Evolutionary conservation across 306 rosid genomes (phyloP).

Genomic region (Quercus berberidifolia): DNA sequence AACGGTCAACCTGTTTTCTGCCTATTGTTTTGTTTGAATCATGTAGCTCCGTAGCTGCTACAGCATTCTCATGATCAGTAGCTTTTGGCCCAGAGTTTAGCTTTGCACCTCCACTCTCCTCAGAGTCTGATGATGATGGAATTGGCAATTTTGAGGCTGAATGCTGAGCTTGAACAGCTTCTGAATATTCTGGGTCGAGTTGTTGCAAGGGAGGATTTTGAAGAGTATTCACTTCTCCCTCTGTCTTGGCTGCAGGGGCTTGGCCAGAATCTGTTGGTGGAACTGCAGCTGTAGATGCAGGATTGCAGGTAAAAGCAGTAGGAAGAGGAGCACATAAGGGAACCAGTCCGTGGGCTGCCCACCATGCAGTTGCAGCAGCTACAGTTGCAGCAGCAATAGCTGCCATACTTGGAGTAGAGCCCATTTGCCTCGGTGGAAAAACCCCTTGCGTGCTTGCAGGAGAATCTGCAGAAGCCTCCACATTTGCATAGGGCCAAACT

Average conservation of each 20-base stretch:
- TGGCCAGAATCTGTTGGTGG: constrained; percentile 44
- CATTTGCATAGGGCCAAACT: constrained; percentile 69
- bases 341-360: constrained; percentile 91
- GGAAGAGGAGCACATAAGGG: constrained; percentile 81
- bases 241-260: constrained; percentile 38
- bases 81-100: constrained; percentile 40
- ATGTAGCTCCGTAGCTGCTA: constrained; percentile 46
- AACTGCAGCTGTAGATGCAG: constrained; percentile 43
- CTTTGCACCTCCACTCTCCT: constrained; percentile 57
- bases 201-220: constrained; percentile 45
- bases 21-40: constrained; percentile 49
- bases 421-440: constrained; percentile 51
- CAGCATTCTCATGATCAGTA: constrained; percentile 41
- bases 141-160: constrained; percentile 54
- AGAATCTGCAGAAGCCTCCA: constrained; percentile 50
- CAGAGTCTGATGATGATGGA: constrained; percentile 48
- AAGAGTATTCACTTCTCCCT: constrained; percentile 38
- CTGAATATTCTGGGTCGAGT: constrained; percentile 42
- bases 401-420: constrained; percentile 63
- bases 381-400: constrained; percentile 86
- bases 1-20: constrained; percentile 75
- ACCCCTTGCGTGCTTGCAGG: constrained; percentile 45
- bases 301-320: constrained; percentile 51
- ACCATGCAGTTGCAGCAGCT: constrained; percentile 98
- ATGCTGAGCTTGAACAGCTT: constrained; percentile 50